Percentiles rank a stretch among this genome's conserved stretches.
Evolutionary conservation across 176 grass and related monocot species (phyloP).

Genomic region (Oryza officinalis): DNA sequence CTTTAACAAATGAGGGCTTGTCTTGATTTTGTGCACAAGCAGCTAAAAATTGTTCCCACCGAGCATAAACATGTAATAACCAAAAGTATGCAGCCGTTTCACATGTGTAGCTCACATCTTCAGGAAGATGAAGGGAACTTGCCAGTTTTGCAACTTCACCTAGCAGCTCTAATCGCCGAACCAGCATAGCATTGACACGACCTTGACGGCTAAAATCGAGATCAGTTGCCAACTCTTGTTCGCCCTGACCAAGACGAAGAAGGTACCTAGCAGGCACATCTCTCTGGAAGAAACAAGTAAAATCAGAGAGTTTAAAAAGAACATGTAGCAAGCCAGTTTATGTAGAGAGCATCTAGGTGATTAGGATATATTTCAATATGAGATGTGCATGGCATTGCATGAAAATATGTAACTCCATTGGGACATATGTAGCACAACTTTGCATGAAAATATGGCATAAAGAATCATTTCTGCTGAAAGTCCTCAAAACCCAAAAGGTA

Average conservation of each 20-base stretch:
- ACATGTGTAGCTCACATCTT: conserved; percentile 91
- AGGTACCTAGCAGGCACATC: conserved; percentile 99
- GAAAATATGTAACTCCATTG: conserved; percentile 23
- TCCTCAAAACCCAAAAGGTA: neutral
- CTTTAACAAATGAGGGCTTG: conserved; percentile 73
- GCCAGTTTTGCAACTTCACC: conserved; percentile 88
- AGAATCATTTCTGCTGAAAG: conserved; percentile 8
- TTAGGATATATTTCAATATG: neutral
- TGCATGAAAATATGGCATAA: conserved; percentile 25
- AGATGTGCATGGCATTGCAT: neutral
- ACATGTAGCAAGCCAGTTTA: conserved; percentile 5
- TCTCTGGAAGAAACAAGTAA: conserved; percentile 56
- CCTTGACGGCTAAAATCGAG: conserved; percentile 99
- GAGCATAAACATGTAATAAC: conserved; percentile 92
- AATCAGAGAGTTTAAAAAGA: conserved; percentile 26
- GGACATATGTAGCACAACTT: conserved; percentile 15
- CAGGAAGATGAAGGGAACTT: conserved; percentile 75
- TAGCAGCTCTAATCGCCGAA: conserved; percentile 78
- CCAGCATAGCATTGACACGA: conserved; percentile 96
- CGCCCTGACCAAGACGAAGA: conserved; percentile 95
- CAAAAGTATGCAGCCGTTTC: conserved; percentile 98
- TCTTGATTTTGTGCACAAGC: conserved; percentile 71
- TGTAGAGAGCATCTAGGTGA: neutral
- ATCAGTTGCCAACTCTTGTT: conserved; percentile 98
- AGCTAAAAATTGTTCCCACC: conserved; percentile 90